Evolutionary conservation across 768 basidiomycete genomes (phyloP).

Genomic region (Rossbeevera mucosa): DNA sequence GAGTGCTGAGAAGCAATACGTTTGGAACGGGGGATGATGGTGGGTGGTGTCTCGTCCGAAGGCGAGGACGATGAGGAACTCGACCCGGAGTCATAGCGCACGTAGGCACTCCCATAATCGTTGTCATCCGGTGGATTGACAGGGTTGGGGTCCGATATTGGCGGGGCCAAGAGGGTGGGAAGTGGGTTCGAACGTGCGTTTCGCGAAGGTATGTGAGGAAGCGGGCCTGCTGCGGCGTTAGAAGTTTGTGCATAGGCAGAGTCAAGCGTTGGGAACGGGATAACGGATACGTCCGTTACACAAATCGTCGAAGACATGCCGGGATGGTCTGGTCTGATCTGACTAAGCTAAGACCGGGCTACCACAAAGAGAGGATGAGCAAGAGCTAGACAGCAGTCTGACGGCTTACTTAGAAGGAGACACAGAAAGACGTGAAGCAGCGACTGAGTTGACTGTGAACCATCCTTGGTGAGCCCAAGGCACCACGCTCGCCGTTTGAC

Average conservation of each 20-base stretch:
- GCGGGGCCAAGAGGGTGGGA: conserved; percentile 12
- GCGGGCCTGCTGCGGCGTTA: conserved; percentile 54
- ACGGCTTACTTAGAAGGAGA: conserved; percentile 13
- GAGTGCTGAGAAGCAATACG: conserved; percentile 31
- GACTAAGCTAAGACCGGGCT: neutral
- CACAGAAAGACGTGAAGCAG: conserved; percentile 17
- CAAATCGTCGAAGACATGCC: conserved; percentile 23
- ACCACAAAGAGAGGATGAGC: neutral
- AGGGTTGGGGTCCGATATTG: conserved; percentile 8
- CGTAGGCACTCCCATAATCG: conserved; percentile 2
- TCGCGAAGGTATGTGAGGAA: conserved; percentile 63
- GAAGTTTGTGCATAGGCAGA: conserved; percentile 33
- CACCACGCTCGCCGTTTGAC: neutral
- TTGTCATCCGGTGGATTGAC: conserved; percentile 4
- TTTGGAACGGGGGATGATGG: conserved; percentile 35
- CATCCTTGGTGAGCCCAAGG: conserved; percentile 8
- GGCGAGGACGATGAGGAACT: conserved; percentile 37
- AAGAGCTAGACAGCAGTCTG: neutral
- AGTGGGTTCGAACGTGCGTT: conserved; percentile 15
- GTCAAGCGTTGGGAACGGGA: conserved; percentile 25
- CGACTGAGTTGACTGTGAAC: conserved; percentile 12
- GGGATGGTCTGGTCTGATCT: neutral
- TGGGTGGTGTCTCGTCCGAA: conserved; percentile 35
- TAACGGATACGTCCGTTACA: conserved; percentile 23
- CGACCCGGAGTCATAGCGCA: conserved; percentile 25